A percentile compares a stretch with the other conserved stretches of the same genome.
These are phyloP conservation scores for Cystobasidiaceae sp. DNA, from an alignment of 1,284 basidiomycete species.

Conservation along the genomic window DNA sequence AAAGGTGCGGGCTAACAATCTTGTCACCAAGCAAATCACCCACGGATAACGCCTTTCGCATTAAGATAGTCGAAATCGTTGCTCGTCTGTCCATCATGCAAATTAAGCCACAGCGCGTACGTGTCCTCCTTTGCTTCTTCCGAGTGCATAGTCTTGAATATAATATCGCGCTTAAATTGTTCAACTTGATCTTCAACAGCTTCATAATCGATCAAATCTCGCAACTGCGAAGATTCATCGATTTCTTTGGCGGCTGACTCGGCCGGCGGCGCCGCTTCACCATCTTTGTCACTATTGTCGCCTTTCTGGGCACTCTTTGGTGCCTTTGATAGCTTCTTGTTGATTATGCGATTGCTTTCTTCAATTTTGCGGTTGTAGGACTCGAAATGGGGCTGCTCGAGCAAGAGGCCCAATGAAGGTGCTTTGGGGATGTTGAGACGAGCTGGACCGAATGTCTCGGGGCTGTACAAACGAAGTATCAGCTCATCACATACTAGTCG, in stretches of 20 bases:
- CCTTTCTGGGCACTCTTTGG: constrained; percentile 19
- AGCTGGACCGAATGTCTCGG: constrained; percentile 58
- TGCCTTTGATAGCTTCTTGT: constrained; percentile 12
- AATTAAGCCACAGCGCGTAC: constrained; percentile 47
- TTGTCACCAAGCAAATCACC: constrained; percentile 12
- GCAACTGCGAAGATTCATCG: constrained; percentile 10
- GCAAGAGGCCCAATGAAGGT: constrained; percentile 87
- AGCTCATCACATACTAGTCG: not conserved
- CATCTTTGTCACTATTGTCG: not conserved
- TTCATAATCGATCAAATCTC: constrained; percentile 62
- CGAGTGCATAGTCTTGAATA: constrained; percentile 74
- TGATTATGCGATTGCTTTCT: constrained; percentile 54
- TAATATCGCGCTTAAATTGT: constrained; percentile 72
- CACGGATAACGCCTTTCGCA: constrained; percentile 47
- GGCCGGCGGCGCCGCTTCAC: not conserved
- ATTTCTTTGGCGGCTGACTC: not conserved
- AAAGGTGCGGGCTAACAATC: not conserved
- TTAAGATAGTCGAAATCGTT: constrained; percentile 47
- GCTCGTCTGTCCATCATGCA: constrained; percentile 41
- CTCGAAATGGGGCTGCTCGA: constrained; percentile 84
- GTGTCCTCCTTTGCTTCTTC: constrained; percentile 62
- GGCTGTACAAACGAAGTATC: constrained; percentile 54
- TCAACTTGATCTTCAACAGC: constrained; percentile 57
- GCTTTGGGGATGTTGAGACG: constrained; percentile 89
- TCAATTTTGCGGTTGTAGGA: constrained; percentile 67